Base-by-base conservation (phyloP, 495 filamentous ascomycete species). In the Staphylotrichum longicolle region DNA sequence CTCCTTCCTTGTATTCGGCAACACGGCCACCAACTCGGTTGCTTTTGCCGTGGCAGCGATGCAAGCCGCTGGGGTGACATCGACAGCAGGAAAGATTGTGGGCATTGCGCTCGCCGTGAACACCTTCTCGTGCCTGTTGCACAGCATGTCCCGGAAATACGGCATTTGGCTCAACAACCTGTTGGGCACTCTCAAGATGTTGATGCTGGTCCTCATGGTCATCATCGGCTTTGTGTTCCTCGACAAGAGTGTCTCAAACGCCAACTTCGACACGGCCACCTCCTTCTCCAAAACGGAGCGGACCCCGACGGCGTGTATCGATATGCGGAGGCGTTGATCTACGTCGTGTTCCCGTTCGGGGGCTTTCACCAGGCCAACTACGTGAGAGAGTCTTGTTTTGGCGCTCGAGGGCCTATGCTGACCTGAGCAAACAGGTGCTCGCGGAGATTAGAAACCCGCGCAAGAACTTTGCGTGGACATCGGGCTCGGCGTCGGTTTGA, bases 81-180 rank as follows among this genome's bases (percentile, higher is more conserved):
- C 51, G 30, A 64, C 48, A 2, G 15, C 48, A 7, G 58, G 45
- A 5, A 54, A 39, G 35, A 50, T 67, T n/a, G 62, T 57, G 32
- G 61, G 58, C 37, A 62, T 67, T 11, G 61, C 61, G 20, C 37
- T 67, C 3, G 58, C 58, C 30, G 49, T 37, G 27, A 67, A 67
- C 50, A 67, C 65, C 5, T 64, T 89, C 55, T 82, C 84, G 39
- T 80, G 80, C 30, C 77, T 90, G 5, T 70, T 90, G 32, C 78
- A 67, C 34, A 62, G 61, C 50, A 64, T 67, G 58, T 67, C 65
- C 15, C 60, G 65, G 27, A 64, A 60, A 60, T 67, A 62, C 61
- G 65, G 65, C 48, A 64, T 67, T 20, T 34, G 57, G 20, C 42
- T 67, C 44, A 67, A 67, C 58, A 67, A 64, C 50, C n/a, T 67